Evolutionary conservation across 208 protist genomes (phyloP), one percentile per base, ranked within the genome.

Genomic region (Trypanosoma platydactyli): DNA sequence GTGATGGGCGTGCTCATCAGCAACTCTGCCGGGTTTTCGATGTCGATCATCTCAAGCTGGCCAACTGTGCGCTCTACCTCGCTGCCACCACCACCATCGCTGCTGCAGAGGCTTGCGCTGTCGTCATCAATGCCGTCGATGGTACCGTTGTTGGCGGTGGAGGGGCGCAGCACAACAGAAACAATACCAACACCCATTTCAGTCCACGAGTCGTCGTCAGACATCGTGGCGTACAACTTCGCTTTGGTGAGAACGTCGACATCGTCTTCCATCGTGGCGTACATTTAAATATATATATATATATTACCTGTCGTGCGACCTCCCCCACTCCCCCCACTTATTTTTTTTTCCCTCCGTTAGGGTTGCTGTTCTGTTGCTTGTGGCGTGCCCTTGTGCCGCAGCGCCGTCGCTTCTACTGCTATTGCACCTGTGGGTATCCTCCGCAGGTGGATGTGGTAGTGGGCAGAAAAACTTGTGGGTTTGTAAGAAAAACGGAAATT

Each of bases 151-250:
- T 52, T 22, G 40, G 46, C 20, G 12, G 38, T 57, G 9, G 61
- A 22, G 41, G 68, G 33, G n/a, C 53, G 55, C 57, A 70, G 29
- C 4, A 62, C 60, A 42, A 82, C 58, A 30, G 55, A 71, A 2
- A 93, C 87, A 25, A 87, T 59, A 27, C 87, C 87, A 5, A 89
- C 60, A 24, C 83, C 87, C 41, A 93, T 84, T 60, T 88, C 79
- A 18, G 70, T 83, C 81, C 88, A 91, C 55, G 69, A 51, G 25
- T 81, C 60, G 29, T 79, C 74, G 15, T 76, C 64, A 20, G 74
- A 75, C 18, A 75, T 75, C 0, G 62, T 76, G n/a, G 80, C 76
- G 79, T 88, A 91, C 45, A 94, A 76, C 52, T 84, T 87, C 20
- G 84, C 88, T 66, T 91, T 91, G 5, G 88, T 91, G 22, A 89